Conservation (phyloP, 768 basidiomycete genomes). For the Macrolepiota dolichaula region DNA sequence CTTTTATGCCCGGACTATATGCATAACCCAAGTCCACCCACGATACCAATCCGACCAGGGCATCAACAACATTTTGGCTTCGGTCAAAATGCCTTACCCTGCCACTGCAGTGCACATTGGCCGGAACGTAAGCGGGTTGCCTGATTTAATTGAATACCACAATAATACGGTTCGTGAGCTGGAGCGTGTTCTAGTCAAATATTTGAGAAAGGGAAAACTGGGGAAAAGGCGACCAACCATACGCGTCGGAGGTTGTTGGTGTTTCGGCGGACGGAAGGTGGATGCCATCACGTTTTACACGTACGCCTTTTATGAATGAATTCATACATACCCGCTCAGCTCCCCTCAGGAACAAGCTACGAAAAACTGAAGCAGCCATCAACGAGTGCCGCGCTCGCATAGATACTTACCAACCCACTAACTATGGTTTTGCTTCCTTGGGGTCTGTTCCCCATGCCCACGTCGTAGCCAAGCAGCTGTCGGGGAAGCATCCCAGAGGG, state of each 20-base stretch:
- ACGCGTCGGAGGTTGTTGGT: slow-evolving; percentile 61
- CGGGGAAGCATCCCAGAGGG: slow-evolving; percentile 58
- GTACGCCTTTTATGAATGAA: slow-evolving; percentile 11
- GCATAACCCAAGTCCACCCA: slow-evolving; percentile 65
- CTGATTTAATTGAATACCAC: slow-evolving; percentile 73
- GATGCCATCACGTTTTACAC: slow-evolving; percentile 55
- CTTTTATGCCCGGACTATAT: slow-evolving; percentile 80
- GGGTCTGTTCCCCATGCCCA: slow-evolving; percentile 71
- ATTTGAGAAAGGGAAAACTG: slow-evolving; percentile 64
- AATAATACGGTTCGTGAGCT: slow-evolving; percentile 75
- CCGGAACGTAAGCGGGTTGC: slow-evolving; percentile 67
- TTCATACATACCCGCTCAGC: not conserved
- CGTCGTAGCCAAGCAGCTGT: slow-evolving; percentile 58
- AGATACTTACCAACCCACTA: slow-evolving; percentile 58
- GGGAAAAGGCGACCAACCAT: slow-evolving; percentile 67
- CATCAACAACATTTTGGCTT: slow-evolving; percentile 55
- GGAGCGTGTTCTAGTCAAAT: slow-evolving; percentile 70
- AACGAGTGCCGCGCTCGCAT: slow-evolving; percentile 59
- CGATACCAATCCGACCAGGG: slow-evolving; percentile 71
- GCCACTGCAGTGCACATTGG: slow-evolving; percentile 74
- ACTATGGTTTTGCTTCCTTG: slow-evolving; percentile 77
- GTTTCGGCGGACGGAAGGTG: slow-evolving; percentile 64
- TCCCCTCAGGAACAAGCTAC: slow-evolving; percentile 23
- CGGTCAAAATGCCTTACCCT: slow-evolving; percentile 60
- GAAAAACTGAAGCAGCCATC: slow-evolving; percentile 51